phyloP scores from a whole-genome alignment of 495 filamentous ascomycete species.

The Daldinia vernicosa region DNA sequence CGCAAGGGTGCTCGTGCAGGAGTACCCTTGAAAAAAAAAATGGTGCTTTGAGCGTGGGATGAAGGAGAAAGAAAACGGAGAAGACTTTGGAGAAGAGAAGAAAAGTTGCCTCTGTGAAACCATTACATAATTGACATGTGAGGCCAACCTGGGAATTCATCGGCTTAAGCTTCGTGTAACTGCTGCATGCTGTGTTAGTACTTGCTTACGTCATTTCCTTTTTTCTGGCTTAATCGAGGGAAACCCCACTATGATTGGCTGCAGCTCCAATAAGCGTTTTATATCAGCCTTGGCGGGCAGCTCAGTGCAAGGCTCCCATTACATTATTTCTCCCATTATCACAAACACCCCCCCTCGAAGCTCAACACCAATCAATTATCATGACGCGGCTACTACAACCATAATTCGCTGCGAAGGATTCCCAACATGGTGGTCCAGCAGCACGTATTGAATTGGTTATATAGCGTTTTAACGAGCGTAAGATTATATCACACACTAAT shows the following conservation, averaged over 20 bases:
- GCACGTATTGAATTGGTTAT: constrained; percentile 92
- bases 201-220: constrained; percentile 7
- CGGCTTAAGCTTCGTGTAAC: constrained; percentile 12
- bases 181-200: constrained; percentile 1
- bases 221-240: neutral
- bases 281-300: constrained; percentile 2
- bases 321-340: neutral
- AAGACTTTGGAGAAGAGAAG: neutral
- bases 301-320: constrained; percentile 22
- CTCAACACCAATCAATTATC: constrained; percentile 22
- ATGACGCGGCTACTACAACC: constrained; percentile 25
- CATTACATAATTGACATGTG: constrained; percentile 18
- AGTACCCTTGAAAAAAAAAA: constrained; percentile 6
- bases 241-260: neutral
- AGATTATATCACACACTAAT: constrained; percentile 25
- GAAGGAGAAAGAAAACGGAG: neutral
- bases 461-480: constrained; percentile 86
- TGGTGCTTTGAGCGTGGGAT: neutral
- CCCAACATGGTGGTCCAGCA: constrained; percentile 81
- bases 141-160: constrained; percentile 20
- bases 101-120: neutral
- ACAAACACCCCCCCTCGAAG: neutral
- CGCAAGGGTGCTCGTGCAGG: constrained; percentile 21
- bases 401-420: constrained; percentile 23
- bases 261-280: neutral